Evolutionary conservation across 2,329 filamentous ascomycete species (phyloP).

Genomic region (Grosmannia penicillata): DNA sequence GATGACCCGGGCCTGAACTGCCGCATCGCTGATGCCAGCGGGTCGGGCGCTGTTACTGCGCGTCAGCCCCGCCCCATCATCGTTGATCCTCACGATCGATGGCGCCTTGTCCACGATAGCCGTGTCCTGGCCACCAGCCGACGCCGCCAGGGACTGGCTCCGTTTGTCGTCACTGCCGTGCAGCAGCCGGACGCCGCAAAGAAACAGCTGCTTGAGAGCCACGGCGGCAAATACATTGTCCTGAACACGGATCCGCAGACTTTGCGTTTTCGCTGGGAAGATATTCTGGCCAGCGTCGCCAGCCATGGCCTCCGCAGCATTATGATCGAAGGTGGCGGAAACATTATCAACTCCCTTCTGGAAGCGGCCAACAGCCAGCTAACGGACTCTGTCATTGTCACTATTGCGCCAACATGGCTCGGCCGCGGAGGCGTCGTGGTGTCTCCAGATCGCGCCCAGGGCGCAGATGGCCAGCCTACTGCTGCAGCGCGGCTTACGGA

Average conservation of each 20-base stretch:
- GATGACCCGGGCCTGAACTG: slow-evolving; percentile 82
- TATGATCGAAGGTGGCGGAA: slow-evolving; percentile 83
- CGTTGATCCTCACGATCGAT: slow-evolving; percentile 64
- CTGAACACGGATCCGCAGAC: slow-evolving; percentile 13
- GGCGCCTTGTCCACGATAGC: slow-evolving; percentile 43
- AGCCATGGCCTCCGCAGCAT: slow-evolving; percentile 54
- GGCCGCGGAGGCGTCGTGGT: slow-evolving; percentile 71
- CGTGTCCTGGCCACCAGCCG: slow-evolving; percentile 53
- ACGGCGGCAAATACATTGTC: slow-evolving; percentile 37
- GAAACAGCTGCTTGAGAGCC: slow-evolving; percentile 24
- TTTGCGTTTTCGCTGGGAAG: slow-evolving; percentile 44
- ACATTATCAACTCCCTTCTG: slow-evolving; percentile 72
- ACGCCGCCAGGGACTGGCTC: slow-evolving; percentile 53
- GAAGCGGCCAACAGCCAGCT: slow-evolving; percentile 42
- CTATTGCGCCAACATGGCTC: slow-evolving; percentile 82
- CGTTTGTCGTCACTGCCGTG: slow-evolving; percentile 50
- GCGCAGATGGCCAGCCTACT: slow-evolving; percentile 33
- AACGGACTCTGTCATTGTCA: slow-evolving; percentile 65
- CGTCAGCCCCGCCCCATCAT: slow-evolving; percentile 68
- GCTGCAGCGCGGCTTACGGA: slow-evolving; percentile 51
- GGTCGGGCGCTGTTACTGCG: slow-evolving; percentile 14
- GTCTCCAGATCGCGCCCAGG: slow-evolving; percentile 45
- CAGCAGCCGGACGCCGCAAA: slow-evolving; percentile 29
- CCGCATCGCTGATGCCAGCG: slow-evolving; percentile 38
- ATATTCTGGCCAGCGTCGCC: slow-evolving; percentile 44